Percentiles rank a stretch among this genome's conserved stretches.
phyloP scores from a whole-genome alignment of 371 early-diverging fungal genomes.

The Entomophthora muscae region DNA sequence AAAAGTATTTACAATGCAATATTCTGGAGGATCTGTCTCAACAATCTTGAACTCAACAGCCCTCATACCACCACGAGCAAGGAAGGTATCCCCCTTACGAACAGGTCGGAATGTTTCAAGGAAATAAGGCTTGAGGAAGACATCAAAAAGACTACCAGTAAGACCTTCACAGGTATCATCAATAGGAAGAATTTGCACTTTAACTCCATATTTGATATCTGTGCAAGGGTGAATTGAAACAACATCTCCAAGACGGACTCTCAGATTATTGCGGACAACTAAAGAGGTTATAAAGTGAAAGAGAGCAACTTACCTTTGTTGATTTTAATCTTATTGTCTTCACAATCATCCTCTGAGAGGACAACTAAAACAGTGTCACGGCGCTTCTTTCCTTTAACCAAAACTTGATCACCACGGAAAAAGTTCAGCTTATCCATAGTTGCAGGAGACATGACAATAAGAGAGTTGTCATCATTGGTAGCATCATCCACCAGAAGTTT shows the following conservation, averaged over 20 bases:
- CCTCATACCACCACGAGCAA: conserved; percentile 93
- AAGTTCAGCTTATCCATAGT: conserved; percentile 86
- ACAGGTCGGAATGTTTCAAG: conserved; percentile 92
- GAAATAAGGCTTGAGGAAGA: conserved; percentile 95
- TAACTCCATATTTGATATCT: conserved; percentile 90
- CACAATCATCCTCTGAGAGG: conserved; percentile 77
- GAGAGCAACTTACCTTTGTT: conserved; percentile 53
- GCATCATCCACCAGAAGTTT: conserved; percentile 96
- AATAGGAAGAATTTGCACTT: conserved; percentile 94
- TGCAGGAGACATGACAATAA: conserved; percentile 69
- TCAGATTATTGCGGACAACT: conserved; percentile 94
- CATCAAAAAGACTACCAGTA: conserved; percentile 93
- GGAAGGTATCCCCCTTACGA: conserved; percentile 84
- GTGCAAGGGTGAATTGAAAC: conserved; percentile 90
- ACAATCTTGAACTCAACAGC: conserved; percentile 99
- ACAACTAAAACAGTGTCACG: conserved; percentile 92
- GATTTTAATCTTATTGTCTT: conserved; percentile 82
- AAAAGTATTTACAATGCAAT: conserved; percentile 74
- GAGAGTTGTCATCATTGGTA: conserved; percentile 92
- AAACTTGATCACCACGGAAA: conserved; percentile 88
- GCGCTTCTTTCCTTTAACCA: conserved; percentile 97
- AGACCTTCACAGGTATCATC: conserved; percentile 97
- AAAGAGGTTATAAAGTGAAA: neutral
- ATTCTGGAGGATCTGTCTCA: conserved; percentile 85
- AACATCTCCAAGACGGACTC: conserved; percentile 94